These are phyloP conservation scores for Lactarius quietus DNA, from an alignment of 768 basidiomycete genomes.

Conservation along the genomic window DNA sequence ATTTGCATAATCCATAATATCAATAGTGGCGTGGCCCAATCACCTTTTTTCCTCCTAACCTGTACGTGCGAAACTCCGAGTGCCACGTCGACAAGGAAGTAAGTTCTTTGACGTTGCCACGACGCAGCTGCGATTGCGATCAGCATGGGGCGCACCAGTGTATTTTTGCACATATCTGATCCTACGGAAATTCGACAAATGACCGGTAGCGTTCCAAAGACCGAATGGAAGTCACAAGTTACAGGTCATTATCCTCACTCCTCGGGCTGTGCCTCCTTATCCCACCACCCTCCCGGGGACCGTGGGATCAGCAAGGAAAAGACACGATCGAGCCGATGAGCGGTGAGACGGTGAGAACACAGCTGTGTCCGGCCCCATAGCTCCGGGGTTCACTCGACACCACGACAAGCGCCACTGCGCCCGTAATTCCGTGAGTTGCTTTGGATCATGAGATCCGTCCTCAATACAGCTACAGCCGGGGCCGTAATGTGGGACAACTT, in stretches of 20 bases:
- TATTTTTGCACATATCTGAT: slow-evolving; percentile 7
- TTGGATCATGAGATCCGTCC: neutral
- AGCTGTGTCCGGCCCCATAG: neutral
- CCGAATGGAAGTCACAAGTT: slow-evolving; percentile 3
- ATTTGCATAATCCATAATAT: slow-evolving; percentile 19
- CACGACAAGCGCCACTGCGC: slow-evolving; percentile 14
- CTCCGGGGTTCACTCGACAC: slow-evolving; percentile 4
- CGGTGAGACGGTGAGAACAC: slow-evolving; percentile 13
- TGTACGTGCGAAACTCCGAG: slow-evolving; percentile 16
- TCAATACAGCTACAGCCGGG: slow-evolving; percentile 1
- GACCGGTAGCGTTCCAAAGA: slow-evolving; percentile 1
- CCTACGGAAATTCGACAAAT: slow-evolving; percentile 7
- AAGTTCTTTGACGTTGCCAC: slow-evolving; percentile 5
- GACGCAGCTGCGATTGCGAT: neutral
- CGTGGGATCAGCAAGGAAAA: slow-evolving; percentile 14
- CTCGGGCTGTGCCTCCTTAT: neutral
- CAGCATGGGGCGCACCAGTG: slow-evolving; percentile 10
- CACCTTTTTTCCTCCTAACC: neutral
- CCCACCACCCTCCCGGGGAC: slow-evolving; percentile 6
- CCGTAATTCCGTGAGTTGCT: slow-evolving; percentile 7
- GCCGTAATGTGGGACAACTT: slow-evolving; percentile 5
- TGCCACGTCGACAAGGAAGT: slow-evolving; percentile 1
- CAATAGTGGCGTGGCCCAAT: neutral
- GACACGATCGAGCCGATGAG: slow-evolving; percentile 11
- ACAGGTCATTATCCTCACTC: neutral